Evolutionary conservation across 1,139 yeast species (phyloP).

Genomic region (Debaryomyces nepalensis): DNA sequence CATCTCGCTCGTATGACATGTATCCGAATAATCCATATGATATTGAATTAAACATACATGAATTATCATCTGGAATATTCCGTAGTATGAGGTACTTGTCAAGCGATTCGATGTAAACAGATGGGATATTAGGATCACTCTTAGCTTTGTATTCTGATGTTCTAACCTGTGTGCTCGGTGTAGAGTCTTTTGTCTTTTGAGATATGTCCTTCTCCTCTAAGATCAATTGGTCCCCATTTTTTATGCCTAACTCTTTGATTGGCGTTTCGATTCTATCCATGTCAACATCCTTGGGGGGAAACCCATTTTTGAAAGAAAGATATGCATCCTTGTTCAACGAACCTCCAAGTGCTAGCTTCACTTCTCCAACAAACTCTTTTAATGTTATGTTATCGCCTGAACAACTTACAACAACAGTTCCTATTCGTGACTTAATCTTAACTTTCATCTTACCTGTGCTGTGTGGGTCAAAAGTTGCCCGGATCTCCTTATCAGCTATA

Average conservation of each 20-base stretch:
- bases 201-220: too few species aligned
- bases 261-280: conserved; percentile 23
- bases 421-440: conserved; percentile 27
- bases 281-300: conserved; percentile 59
- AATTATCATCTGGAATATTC: conserved; percentile 77
- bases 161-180: conserved; percentile 9
- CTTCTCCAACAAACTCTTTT: conserved; percentile 23
- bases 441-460: conserved; percentile 25
- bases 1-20: conserved; percentile 20
- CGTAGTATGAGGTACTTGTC: conserved; percentile 50
- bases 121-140: conserved; percentile 30
- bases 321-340: conserved; percentile 22
- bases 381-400: conserved; percentile 16
- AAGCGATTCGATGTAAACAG: conserved; percentile 27
- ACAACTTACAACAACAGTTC: conserved; percentile 22
- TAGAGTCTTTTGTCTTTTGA: conserved; percentile 13
- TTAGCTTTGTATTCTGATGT: background rate
- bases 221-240: conserved; percentile 61
- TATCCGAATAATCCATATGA: conserved; percentile 54
- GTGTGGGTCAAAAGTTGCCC: conserved; percentile 1
- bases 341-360: conserved; percentile 18
- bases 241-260: conserved; percentile 48
- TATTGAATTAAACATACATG: conserved; percentile 76
- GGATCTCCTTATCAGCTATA: conserved; percentile 1
- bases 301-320: conserved; percentile 52